A percentile compares a stretch with the other conserved stretches of the same genome.
These are phyloP conservation scores for Petunia secreta DNA, from an alignment of 257 asterid species.

Conservation along the genomic window DNA sequence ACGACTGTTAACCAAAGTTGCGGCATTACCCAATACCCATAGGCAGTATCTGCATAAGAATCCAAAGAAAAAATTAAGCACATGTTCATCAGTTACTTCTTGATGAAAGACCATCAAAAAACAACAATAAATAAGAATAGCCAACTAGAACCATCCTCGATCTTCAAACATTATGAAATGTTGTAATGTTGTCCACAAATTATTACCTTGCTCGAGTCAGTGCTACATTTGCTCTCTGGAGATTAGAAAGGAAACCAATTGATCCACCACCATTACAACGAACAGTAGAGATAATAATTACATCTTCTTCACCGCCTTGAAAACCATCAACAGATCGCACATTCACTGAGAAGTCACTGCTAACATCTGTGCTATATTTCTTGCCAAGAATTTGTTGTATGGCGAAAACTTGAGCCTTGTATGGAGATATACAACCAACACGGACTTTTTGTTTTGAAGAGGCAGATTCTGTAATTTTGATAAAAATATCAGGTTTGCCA, in stretches of 20 bases:
- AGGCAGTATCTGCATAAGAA: slow-evolving; percentile 52
- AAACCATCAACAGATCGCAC: slow-evolving; percentile 79
- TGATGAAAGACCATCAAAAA: slow-evolving; percentile 6
- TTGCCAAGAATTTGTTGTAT: slow-evolving; percentile 55
- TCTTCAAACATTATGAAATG: slow-evolving; percentile 30
- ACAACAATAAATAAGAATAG: background rate
- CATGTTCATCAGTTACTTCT: slow-evolving; percentile 2
- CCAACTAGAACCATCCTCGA: background rate
- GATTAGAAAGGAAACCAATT: slow-evolving; percentile 65
- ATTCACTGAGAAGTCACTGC: slow-evolving; percentile 60
- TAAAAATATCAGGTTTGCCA: background rate
- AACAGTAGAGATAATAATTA: slow-evolving; percentile 71
- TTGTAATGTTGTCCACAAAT: slow-evolving; percentile 37
- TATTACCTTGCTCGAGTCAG: slow-evolving; percentile 76
- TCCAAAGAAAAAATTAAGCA: background rate
- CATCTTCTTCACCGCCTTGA: slow-evolving; percentile 86
- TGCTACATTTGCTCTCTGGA: slow-evolving; percentile 67
- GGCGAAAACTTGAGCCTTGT: slow-evolving; percentile 73
- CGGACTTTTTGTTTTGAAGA: slow-evolving; percentile 48
- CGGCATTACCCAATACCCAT: slow-evolving; percentile 67
- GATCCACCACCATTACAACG: slow-evolving; percentile 64
- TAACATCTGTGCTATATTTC: slow-evolving; percentile 52
- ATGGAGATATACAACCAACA: slow-evolving; percentile 84
- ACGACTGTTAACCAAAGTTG: slow-evolving; percentile 59
- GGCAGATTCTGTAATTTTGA: slow-evolving; percentile 39